These are phyloP conservation scores for Globisporangium spinosum DNA, from an alignment of 352 stramenopile genomes.

Conservation along the genomic window DNA sequence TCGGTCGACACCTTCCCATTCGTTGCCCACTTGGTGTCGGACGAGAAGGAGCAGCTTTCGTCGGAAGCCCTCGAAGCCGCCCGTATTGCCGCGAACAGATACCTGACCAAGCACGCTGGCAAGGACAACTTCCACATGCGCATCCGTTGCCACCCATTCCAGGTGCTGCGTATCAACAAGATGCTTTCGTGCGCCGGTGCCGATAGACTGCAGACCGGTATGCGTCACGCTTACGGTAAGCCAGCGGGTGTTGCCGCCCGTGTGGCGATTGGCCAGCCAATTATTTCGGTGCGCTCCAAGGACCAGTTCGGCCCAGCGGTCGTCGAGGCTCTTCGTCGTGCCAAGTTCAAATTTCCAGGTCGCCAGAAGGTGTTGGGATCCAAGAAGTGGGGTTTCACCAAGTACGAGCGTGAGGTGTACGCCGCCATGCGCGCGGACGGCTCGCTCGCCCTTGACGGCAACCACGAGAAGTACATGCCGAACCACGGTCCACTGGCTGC, in stretches of 20 bases:
- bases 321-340: slow-evolving; percentile 97
- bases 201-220: slow-evolving; percentile 97
- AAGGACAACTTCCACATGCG: slow-evolving; percentile 99
- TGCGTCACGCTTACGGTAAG: slow-evolving; percentile 99
- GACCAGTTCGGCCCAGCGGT: slow-evolving; percentile 92
- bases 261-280: slow-evolving; percentile 98
- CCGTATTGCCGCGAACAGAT: slow-evolving; percentile 99
- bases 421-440: slow-evolving; percentile 93
- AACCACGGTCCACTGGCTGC: slow-evolving; percentile 81
- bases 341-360: slow-evolving; percentile 99
- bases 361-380: slow-evolving; percentile 99
- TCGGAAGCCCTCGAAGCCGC: slow-evolving; percentile 97
- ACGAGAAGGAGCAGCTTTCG: slow-evolving; percentile 94
- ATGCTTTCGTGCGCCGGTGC: slow-evolving; percentile 99
- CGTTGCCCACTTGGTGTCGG: slow-evolving; percentile 95
- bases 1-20: slow-evolving; percentile 98
- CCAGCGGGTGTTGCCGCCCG: slow-evolving; percentile 96
- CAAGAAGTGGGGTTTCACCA: slow-evolving; percentile 99
- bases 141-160: slow-evolving; percentile 98
- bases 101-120: slow-evolving; percentile 96
- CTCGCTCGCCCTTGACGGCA: slow-evolving; percentile 93
- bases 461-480: slow-evolving; percentile 96
- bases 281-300: slow-evolving; percentile 97
- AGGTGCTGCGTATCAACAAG: slow-evolving; percentile 99
- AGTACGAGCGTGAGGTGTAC: slow-evolving; percentile 98